Base-by-base conservation (phyloP, 2,329 filamentous ascomycete species). In the Akanthomyces lecanii region DNA sequence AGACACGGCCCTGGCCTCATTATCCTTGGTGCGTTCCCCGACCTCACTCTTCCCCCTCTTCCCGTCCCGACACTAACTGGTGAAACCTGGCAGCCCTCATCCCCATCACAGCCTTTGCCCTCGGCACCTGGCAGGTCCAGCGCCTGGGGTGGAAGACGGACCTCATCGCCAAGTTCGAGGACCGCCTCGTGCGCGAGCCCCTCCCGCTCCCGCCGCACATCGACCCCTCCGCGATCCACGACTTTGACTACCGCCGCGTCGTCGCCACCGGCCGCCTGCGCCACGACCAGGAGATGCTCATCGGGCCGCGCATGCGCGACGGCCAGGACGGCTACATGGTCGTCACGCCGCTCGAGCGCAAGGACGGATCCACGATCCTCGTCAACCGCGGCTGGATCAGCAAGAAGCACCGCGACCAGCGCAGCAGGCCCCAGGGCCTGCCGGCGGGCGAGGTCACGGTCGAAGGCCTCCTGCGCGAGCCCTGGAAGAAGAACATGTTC, bases 401-500 rank as follows among this genome's bases (percentile, higher is more conserved):
- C 51, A 94, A 91, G 80, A 87, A 87, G 68, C 81, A 89, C 69
- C 84, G 83, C 62, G 77, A 84, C 64, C 89, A 93, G 77, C 79
- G 78, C 67, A 79, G 91, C 53, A 78, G 91, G 28, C 78, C 82
- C 0, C 84, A 86, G 28, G 86, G 87, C 1, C 69, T 98, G 67
- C 89, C 90, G 0, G 74, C 71, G 55, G 91, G 87, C 0, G 85
- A 89, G 70, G 88, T 98, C 11, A 84, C 83, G 0, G 87, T 99
- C 2, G 88, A 97, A 77, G 95, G 95, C 0, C 71, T 99, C 73
- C 74, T 99, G 73, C 79, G 95, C 64, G 87, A 95, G 78, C 94
- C 94, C 10, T 96, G 91, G 85, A 95, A 96, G 83, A 96, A 94
- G 82, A 99, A 99, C 75, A 89, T 93, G 84, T 99, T 99, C 75